Evolutionary conservation across 352 stramenopile species (phyloP), one percentile per base, ranked within the genome.

Genomic region (Phytopythium cucurbitacearum): DNA sequence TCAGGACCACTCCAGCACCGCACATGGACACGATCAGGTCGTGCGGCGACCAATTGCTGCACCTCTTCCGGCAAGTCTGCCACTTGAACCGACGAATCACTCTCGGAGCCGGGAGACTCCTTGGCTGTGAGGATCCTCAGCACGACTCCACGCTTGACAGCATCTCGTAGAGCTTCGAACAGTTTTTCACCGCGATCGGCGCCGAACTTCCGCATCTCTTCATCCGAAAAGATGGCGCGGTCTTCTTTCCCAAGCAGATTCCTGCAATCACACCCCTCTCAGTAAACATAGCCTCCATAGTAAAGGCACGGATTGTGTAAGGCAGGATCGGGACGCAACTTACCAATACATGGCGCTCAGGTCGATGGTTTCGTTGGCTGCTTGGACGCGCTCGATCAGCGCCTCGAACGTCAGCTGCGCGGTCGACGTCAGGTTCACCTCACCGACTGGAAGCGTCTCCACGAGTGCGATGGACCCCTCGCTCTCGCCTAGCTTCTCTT

Each of bases 311-410:
- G 21, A 28, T 28, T 28, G 21, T 28, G 21, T 28, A 28, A 28
- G 21, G 21, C 21, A 40, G 34, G 44, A 28, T 28, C 21, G 21
- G 21, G 28, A 32, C 16, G 33, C 34, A 32, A 34, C 53, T 13
- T 15, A 67, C 67, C 81, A 94, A 67, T 94, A 94, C 84, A 91
- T 94, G 56, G 80, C 84, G 34, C 75, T 89, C 13, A 94, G 68
- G 49, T 92, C 75, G 47, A 94, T 84, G 7, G 70, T 73, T 47
- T 21, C 48, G 3, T 59, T 73, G 8, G 80, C 81, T 4, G 54
- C 47, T 3, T 68, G 41, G 0, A 88, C 75, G 49, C 68, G 76
- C 4, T 55, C 54, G 15, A 69, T 65, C 36, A 92, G 67, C 34
- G 54, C 59, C 28, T 81, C 71, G 28, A 79, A 79, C 0, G 81